Evolutionary conservation across 2,329 filamentous ascomycete species (phyloP).

Genomic region (Venturia oleaginea): DNA sequence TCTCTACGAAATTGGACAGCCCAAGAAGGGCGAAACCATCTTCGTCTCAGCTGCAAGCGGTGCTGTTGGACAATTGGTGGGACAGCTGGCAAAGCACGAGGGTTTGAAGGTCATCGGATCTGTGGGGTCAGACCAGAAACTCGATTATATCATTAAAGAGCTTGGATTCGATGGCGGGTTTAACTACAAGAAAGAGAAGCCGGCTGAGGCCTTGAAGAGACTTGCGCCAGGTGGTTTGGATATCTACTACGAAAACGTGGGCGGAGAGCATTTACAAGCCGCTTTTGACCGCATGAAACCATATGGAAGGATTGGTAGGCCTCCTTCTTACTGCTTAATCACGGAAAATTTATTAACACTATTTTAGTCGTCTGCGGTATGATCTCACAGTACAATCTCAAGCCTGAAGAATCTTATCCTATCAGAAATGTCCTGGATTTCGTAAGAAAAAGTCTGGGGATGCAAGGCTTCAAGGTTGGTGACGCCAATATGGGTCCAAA

Average conservation of each 20-base stretch:
- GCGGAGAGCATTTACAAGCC: constrained; percentile 64
- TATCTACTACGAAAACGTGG: constrained; percentile 76
- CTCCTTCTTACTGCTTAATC: not conserved
- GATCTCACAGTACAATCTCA: constrained; percentile 69
- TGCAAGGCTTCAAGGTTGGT: constrained; percentile 68
- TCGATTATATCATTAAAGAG: constrained; percentile 62
- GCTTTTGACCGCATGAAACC: constrained; percentile 55
- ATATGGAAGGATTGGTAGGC: constrained; percentile 54
- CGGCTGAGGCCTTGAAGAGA: constrained; percentile 56
- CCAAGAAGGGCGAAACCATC: constrained; percentile 70
- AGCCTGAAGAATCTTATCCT: constrained; percentile 49
- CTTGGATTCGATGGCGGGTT: constrained; percentile 66
- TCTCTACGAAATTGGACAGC: constrained; percentile 65
- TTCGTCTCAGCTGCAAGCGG: constrained; percentile 73
- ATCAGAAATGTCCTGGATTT: constrained; percentile 57
- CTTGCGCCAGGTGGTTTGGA: constrained; percentile 71
- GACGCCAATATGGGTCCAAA: constrained; percentile 57
- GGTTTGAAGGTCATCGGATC: constrained; percentile 72
- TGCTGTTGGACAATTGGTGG: constrained; percentile 74
- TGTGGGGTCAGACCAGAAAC: constrained; percentile 71
- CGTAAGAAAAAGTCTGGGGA: constrained; percentile 58
- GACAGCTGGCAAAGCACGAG: constrained; percentile 74
- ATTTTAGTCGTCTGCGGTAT: constrained; percentile 44
- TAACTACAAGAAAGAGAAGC: constrained; percentile 80
- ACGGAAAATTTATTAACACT: not conserved